Conservation (phyloP, 108 stramenopile genomes). For the Craspedostauros australis region DNA sequence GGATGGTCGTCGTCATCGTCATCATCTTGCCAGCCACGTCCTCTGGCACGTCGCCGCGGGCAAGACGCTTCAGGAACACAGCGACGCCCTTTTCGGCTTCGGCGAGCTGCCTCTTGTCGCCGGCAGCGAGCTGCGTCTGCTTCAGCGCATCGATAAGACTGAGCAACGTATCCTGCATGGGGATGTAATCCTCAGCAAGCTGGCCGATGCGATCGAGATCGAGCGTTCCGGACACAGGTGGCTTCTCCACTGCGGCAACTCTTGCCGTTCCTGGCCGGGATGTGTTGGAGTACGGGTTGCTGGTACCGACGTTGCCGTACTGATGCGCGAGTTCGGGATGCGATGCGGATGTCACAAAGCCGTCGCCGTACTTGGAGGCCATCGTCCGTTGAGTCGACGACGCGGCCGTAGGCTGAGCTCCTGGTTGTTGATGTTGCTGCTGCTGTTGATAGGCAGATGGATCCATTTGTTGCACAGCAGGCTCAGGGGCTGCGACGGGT, state of each 20-base stretch:
- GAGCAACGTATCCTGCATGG: slow-evolving; percentile 55
- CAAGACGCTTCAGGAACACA: slow-evolving; percentile 63
- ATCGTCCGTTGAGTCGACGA: slow-evolving; percentile 31
- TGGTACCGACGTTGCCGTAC: slow-evolving; percentile 87
- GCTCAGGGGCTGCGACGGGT: slow-evolving; percentile 18
- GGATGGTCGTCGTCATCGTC: slow-evolving; percentile 37
- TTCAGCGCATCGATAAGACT: slow-evolving; percentile 38
- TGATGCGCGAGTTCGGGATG: slow-evolving; percentile 78
- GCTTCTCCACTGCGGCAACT: slow-evolving; percentile 29
- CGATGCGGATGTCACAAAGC: slow-evolving; percentile 83
- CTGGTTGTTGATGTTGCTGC: slow-evolving; percentile 4
- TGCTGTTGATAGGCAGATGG: not conserved
- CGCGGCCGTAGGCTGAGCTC: slow-evolving; percentile 9
- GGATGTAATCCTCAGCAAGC: slow-evolving; percentile 41
- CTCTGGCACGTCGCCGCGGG: slow-evolving; percentile 50
- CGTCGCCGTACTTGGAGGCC: slow-evolving; percentile 84
- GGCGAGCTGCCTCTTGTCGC: slow-evolving; percentile 66
- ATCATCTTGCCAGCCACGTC: slow-evolving; percentile 49
- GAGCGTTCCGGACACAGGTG: slow-evolving; percentile 61
- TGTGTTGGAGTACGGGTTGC: slow-evolving; percentile 70
- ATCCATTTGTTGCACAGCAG: not conserved
- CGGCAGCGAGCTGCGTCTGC: slow-evolving; percentile 23
- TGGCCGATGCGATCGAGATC: slow-evolving; percentile 37
- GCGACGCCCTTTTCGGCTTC: slow-evolving; percentile 78
- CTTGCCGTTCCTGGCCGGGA: slow-evolving; percentile 73